A percentile compares a stretch with the other conserved stretches of the same genome.
These are phyloP conservation scores for Oenanthe javanica DNA, from an alignment of 140 eudicot genomes.

Conservation along the genomic window DNA sequence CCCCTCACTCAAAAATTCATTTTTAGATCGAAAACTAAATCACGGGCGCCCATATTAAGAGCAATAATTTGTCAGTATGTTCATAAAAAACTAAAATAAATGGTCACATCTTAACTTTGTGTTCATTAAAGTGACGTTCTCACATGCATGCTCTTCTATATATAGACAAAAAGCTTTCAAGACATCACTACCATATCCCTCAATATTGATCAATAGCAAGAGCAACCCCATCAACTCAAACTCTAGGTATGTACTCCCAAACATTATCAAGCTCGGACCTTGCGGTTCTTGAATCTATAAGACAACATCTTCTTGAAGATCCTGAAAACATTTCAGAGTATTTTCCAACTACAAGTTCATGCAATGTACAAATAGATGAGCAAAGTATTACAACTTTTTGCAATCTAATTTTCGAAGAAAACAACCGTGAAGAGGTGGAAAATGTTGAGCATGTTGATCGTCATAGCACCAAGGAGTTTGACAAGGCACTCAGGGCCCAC, in stretches of 20 bases:
- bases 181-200: neutral
- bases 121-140: neutral
- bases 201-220: neutral
- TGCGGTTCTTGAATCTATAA: neutral
- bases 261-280: neutral
- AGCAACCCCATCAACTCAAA: neutral
- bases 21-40: too few relatives aligned
- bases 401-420: neutral
- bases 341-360: neutral
- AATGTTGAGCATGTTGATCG: neutral
- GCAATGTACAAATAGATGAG: neutral
- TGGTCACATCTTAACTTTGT: neutral
- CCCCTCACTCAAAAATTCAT: too few relatives aligned
- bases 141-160: slow-evolving; percentile 3
- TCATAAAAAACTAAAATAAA: neutral
- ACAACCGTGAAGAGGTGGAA: neutral
- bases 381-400: neutral
- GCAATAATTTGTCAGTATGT: too few relatives aligned
- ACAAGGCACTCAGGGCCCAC: neutral
- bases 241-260: neutral
- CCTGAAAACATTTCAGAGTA: neutral
- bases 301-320: neutral
- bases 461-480: neutral
- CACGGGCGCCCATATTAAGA: too few relatives aligned
- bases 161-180: neutral